phyloP scores from a whole-genome alignment of 108 stramenopile genomes.

The Aurantiochytrium sp. region DNA sequence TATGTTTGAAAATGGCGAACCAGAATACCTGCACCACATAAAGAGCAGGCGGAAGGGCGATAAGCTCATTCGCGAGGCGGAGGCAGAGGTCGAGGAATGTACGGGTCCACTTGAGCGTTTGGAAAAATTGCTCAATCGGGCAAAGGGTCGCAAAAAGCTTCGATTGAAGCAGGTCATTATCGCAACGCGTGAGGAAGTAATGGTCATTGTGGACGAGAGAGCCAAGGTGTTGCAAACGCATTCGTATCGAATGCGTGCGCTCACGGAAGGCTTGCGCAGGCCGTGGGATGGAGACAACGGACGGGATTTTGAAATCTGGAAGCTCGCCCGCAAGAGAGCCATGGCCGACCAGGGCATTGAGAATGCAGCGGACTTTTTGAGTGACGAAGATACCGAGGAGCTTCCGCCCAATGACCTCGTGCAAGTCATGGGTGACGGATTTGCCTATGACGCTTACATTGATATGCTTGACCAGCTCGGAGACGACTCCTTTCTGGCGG shows the following conservation, averaged over 20 bases:
- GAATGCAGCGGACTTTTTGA: neutral
- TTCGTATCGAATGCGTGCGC: neutral
- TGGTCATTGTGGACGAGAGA: neutral
- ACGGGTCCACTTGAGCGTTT: neutral
- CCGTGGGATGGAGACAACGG: conserved; percentile 12
- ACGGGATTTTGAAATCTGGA: neutral
- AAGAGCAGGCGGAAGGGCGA: neutral
- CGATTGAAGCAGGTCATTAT: neutral
- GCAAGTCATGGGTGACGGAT: neutral
- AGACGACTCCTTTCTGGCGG: neutral
- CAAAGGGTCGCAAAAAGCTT: neutral
- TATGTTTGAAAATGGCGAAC: neutral
- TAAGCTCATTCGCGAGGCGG: neutral
- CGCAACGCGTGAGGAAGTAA: neutral
- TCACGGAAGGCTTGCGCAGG: neutral
- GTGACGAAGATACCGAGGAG: neutral
- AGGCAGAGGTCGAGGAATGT: neutral
- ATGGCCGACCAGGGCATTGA: neutral
- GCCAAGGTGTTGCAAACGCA: neutral
- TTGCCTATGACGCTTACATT: neutral
- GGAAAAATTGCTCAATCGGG: neutral
- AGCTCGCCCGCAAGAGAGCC: neutral
- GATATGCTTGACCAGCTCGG: neutral
- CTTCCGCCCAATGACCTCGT: neutral
- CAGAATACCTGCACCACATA: neutral